Evolutionary conservation across 2,329 filamentous ascomycete species (phyloP).

Genomic region (Sphaerostilbella broomeana): DNA sequence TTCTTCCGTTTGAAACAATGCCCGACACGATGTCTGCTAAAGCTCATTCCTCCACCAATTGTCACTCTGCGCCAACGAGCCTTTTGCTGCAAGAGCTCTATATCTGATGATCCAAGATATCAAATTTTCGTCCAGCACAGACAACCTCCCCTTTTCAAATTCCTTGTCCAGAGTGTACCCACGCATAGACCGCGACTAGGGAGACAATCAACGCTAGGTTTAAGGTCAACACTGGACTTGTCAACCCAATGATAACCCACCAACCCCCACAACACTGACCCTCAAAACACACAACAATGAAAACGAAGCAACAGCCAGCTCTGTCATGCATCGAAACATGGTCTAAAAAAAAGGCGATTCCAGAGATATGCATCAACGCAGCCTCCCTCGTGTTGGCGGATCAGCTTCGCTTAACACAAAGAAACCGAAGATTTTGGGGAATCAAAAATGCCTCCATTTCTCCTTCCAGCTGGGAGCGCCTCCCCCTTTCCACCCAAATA

Average conservation of each 20-base stretch:
- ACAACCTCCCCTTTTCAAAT: constrained; percentile 4
- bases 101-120: constrained; percentile 14
- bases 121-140: constrained; percentile 11
- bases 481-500: constrained; percentile 16
- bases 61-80: constrained; percentile 8
- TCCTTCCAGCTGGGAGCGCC: constrained; percentile 17
- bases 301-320: constrained; percentile 40
- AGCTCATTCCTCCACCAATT: constrained; percentile 11
- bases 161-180: constrained; percentile 9
- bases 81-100: constrained; percentile 14
- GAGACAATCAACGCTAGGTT: constrained; percentile 12
- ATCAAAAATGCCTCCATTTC: constrained; percentile 23
- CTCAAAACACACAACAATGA: constrained; percentile 29
- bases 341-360: constrained; percentile 40
- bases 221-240: constrained; percentile 14
- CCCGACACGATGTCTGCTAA: constrained; percentile 11
- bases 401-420: constrained; percentile 22
- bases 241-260: constrained; percentile 20
- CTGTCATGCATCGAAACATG: constrained; percentile 45
- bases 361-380: constrained; percentile 31
- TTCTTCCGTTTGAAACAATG: constrained; percentile 13
- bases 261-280: constrained; percentile 22
- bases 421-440: constrained; percentile 17
- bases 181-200: constrained; percentile 8
- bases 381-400: constrained; percentile 22